Conservation (phyloP, 345 rosid genomes). For the Dovyalis caffra region DNA sequence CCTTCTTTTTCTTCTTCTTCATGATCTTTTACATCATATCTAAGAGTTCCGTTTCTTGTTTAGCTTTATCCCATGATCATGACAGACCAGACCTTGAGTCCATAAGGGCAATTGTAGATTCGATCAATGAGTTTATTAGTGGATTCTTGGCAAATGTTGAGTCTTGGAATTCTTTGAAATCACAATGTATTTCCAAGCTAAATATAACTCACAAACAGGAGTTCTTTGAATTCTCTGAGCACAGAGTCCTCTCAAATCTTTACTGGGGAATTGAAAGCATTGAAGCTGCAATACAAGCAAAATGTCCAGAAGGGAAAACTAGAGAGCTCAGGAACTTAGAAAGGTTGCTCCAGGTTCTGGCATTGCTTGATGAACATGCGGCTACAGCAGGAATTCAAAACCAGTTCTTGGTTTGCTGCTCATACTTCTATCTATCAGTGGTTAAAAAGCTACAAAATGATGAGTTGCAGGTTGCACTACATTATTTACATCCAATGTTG, state of each 20-base stretch:
- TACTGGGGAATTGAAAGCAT: constrained; percentile 71
- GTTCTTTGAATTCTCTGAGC: constrained; percentile 62
- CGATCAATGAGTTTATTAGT: constrained; percentile 44
- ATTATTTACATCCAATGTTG: constrained; percentile 63
- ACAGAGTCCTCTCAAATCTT: constrained; percentile 63
- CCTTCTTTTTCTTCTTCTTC: neutral
- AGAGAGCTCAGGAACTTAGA: constrained; percentile 49
- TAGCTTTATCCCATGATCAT: constrained; percentile 25
- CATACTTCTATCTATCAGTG: constrained; percentile 29
- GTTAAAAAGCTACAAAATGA: constrained; percentile 60
- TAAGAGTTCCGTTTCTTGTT: constrained; percentile 18
- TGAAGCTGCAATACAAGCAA: constrained; percentile 50
- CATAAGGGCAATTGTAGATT: constrained; percentile 31
- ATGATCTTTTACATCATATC: constrained; percentile 1
- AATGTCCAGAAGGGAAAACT: constrained; percentile 35
- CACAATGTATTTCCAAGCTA: constrained; percentile 44
- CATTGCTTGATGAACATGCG: constrained; percentile 75
- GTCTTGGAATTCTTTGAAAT: constrained; percentile 43
- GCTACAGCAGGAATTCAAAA: constrained; percentile 64
- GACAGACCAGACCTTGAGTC: constrained; percentile 46
- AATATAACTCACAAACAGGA: constrained; percentile 31
- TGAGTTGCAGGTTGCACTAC: constrained; percentile 64
- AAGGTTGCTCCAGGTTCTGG: constrained; percentile 83
- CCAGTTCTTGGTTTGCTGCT: constrained; percentile 26
- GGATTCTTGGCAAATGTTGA: constrained; percentile 26